phyloP scores from a whole-genome alignment of 768 basidiomycete species.

The Auriscalpium orientale region DNA sequence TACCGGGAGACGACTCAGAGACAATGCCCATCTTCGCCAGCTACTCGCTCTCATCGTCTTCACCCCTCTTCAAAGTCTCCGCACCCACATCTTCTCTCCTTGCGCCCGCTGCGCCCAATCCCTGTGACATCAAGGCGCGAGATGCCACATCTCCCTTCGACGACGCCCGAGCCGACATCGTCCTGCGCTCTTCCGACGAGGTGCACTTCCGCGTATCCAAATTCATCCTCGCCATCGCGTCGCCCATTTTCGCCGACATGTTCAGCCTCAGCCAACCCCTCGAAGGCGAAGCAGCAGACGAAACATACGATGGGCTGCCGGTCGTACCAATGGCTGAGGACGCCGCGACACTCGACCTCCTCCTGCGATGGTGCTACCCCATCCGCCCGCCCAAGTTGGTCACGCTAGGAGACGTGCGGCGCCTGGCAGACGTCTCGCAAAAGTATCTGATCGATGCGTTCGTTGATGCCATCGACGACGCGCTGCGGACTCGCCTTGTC shows the following conservation, averaged over 20 bases:
- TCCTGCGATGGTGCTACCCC: neutral
- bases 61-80: too few species aligned
- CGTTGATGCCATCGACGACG: neutral
- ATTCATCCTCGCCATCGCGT: slow-evolving; percentile 1
- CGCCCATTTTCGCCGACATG: neutral
- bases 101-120: too few species aligned
- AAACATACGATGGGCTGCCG: neutral
- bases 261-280: slow-evolving; percentile 16
- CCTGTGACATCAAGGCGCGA: too few species aligned
- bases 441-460: neutral
- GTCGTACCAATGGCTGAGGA: neutral
- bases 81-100: too few species aligned
- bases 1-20: too few species aligned
- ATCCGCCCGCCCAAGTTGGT: neutral
- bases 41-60: too few species aligned
- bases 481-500: neutral
- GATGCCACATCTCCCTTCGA: neutral
- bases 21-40: too few species aligned
- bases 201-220: slow-evolving; percentile 4
- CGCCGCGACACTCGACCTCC: neutral
- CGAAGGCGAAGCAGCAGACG: neutral
- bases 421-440: neutral
- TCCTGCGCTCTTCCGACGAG: slow-evolving; percentile 7
- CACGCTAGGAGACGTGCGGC: neutral
- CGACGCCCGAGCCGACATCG: slow-evolving; percentile 1